Evolutionary conservation across 2,329 filamentous ascomycete genomes (phyloP).

Genomic region (Venturia carpophila): DNA sequence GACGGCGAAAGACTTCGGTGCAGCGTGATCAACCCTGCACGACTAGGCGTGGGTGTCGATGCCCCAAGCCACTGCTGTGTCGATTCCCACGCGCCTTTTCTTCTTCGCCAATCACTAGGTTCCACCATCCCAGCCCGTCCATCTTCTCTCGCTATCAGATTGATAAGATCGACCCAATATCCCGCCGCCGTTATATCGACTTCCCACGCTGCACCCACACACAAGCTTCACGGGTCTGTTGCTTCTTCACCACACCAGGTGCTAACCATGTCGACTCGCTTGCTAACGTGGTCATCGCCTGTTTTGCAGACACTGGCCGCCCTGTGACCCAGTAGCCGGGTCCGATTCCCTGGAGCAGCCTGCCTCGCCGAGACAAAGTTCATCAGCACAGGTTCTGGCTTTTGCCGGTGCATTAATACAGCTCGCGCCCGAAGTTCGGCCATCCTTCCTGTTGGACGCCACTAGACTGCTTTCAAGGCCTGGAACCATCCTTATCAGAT

Average conservation of each 20-base stretch:
- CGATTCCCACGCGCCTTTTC: neutral
- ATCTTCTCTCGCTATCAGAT: neutral
- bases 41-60: neutral
- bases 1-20: no score
- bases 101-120: neutral
- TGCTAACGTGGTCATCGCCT: neutral
- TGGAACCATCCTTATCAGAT: constrained; percentile 4
- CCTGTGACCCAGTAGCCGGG: neutral
- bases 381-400: neutral
- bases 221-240: neutral
- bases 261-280: neutral
- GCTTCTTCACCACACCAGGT: neutral
- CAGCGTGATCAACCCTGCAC: neutral
- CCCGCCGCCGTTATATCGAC: neutral
- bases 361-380: neutral
- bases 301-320: neutral
- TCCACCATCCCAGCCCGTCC: neutral
- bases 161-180: constrained; percentile 1
- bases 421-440: neutral
- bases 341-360: neutral
- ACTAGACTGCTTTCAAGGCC: neutral
- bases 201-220: neutral
- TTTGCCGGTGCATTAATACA: neutral
- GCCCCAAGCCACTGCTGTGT: no score
- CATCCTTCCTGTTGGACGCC: neutral